Evolutionary conservation across 2,329 filamentous ascomycete species (phyloP), one percentile per base, ranked within the genome.

Genomic region (Monascus ruber): DNA sequence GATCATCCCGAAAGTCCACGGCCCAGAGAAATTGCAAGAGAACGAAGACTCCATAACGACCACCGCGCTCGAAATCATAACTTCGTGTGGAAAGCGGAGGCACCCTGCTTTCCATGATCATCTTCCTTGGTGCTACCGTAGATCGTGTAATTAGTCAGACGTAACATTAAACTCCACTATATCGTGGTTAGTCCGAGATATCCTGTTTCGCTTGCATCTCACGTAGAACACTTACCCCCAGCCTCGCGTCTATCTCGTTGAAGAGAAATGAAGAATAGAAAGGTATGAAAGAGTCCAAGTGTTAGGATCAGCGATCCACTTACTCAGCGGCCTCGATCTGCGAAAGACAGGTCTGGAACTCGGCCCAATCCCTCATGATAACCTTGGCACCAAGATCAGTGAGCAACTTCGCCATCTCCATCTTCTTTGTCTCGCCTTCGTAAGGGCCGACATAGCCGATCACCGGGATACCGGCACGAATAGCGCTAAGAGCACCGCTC

Each of bases 401-500:
- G 52, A 86, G 61, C 26, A 71, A 59, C 53, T 76, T 69, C 44
- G 72, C 71, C 77, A 86, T 85, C 62, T 81, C 73, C 35, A 73
- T 67, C 64, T 74, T 68, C 63, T 81, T 73, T 29, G 71, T 70
- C 11, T 66, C 65, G 37, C 68, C 67, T 31, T 69, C 64, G 63
- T 89, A 91, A 41, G 82, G 82, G 31, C 87, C 87, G 26, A 91
- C 83, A 63, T 94, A 94, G 40, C 81, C 87, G 52, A 94, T 79
- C 46, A 83, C 79, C 45, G 77, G 81, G 56, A 94, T 91, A 36
- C 78, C 77, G 11, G 87, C 87, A 43, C 83, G 74, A 54, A 80
- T 78, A 42, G 79, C 82, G 48, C 83, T 85, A 42, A 83, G 75
- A 33, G 84, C 83, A 45, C 87, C 87, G 51, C 81, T 86, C 74